Base-by-base conservation (phyloP, 1,139 yeast genomes). In the Yamadazyma trypodendri region DNA sequence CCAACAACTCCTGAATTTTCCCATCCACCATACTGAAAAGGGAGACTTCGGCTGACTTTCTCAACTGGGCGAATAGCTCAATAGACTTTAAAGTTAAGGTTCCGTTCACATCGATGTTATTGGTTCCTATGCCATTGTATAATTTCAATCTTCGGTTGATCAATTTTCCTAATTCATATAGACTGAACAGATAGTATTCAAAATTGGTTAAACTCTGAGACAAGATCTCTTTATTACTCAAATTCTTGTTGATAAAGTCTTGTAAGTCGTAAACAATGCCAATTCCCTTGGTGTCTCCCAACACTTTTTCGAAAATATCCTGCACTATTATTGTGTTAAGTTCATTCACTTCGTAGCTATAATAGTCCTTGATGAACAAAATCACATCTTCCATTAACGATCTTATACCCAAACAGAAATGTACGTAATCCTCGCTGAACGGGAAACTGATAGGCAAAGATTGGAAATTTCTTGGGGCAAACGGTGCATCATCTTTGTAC, bases 191-290 rank as follows among this genome's bases (percentile, higher is more conserved):
- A 58, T 90, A 90, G 60, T 87, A 88, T 53, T 92, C 97, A 52
- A 90, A 68, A 56, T 92, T 89, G 41, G 94, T 83, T 48, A 86
- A 72, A 49, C 88, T 87, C 61, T 92, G 97, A 0, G 96, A 86
- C 31, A 89, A 77, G 47, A 89, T 89, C 60, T 92, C 98, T 56
- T 95, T 85, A 43, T 89, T 84, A 21, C 83, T 79, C 2, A 86
- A 74, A 49, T 79, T 70, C 41, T 58, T 66, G 23, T 58, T 72
- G 28, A 89, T 72, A 51, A 86, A 84, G 13, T 74, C 76, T 40
- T 75, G 69, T 42, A 88, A 74, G 43, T 84, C 85, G 36, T 70
- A 68, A 47, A 88, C 78, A 2, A 92, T 85, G 3, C 88, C 79
- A 29, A 75, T 55, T 0, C 68, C 70, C 17, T 60, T 59, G 28